These are phyloP conservation scores for Aquilaria agallochum DNA, from an alignment of 441 rosid genomes.

Conservation along the genomic window DNA sequence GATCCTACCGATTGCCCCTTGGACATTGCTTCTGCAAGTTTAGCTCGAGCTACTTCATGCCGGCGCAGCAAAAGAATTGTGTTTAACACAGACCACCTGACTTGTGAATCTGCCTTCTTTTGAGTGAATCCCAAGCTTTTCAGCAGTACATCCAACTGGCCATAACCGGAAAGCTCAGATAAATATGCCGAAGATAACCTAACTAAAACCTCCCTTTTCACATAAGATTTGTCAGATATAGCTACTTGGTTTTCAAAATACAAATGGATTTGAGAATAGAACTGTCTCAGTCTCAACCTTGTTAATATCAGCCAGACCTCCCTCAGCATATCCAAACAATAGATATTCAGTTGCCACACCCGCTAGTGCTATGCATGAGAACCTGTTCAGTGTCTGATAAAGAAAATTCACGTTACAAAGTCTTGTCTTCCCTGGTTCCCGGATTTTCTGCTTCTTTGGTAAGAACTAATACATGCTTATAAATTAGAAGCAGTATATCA, in stretches of 20 bases:
- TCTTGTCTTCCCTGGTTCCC: background rate
- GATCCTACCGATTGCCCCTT: conserved; percentile 60
- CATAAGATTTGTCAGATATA: background rate
- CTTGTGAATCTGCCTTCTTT: conserved; percentile 87
- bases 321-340: conserved; percentile 75
- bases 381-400: conserved; percentile 74
- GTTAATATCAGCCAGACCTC: conserved; percentile 83
- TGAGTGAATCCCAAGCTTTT: conserved; percentile 83
- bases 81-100: conserved; percentile 85
- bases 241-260: background rate
- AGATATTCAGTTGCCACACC: conserved; percentile 85
- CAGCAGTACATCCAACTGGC: conserved; percentile 68
- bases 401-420: conserved; percentile 10
- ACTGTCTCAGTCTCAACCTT: conserved; percentile 36
- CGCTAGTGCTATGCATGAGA: conserved; percentile 86
- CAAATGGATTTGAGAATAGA: conserved; percentile 10
- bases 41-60: conserved; percentile 56
- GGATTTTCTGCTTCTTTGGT: too few species aligned
- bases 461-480: too few species aligned
- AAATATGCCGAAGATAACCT: background rate
- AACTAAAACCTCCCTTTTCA: background rate
- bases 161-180: background rate
- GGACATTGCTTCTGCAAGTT: conserved; percentile 76
- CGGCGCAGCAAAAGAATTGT: conserved; percentile 69
- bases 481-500: background rate